Conservation (phyloP, 352 stramenopile species). For the Albugo candida region DNA sequence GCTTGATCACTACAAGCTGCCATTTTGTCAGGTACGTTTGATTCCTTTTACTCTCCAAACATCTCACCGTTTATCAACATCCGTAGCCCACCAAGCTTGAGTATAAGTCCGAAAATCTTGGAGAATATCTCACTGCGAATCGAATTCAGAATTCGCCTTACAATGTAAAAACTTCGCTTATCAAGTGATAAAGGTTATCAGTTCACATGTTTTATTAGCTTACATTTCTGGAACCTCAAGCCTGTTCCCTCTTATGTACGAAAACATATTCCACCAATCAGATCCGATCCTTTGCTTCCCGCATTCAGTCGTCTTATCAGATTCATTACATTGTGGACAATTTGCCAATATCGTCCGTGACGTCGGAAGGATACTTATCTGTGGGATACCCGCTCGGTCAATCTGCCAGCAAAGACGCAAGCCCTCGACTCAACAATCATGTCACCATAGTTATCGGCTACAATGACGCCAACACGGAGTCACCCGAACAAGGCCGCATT, state of each 20-base stretch:
- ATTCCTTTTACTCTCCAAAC: background rate
- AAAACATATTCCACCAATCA: constrained; percentile 84
- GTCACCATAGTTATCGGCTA: constrained; percentile 98
- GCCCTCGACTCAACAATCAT: constrained; percentile 95
- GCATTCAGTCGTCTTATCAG: constrained; percentile 11
- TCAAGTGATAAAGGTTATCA: background rate
- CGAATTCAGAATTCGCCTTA: constrained; percentile 98
- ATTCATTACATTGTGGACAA: constrained; percentile 95
- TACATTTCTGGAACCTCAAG: constrained; percentile 63
- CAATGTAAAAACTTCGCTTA: constrained; percentile 16
- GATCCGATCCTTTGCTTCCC: constrained; percentile 69
- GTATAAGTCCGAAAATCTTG: constrained; percentile 97
- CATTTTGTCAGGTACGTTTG: constrained; percentile 80
- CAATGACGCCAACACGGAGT: constrained; percentile 59
- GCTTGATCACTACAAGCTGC: constrained; percentile 95
- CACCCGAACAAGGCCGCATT: constrained; percentile 83
- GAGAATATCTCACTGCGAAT: constrained; percentile 97
- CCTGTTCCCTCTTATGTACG: constrained; percentile 54
- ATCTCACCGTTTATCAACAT: background rate
- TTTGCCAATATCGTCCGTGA: constrained; percentile 78
- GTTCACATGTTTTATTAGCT: constrained; percentile 22
- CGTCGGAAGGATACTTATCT: constrained; percentile 33
- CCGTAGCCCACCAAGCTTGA: constrained; percentile 71
- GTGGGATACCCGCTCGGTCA: constrained; percentile 79
- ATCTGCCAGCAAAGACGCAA: constrained; percentile 81